phyloP scores from a whole-genome alignment of 2,329 filamentous ascomycete species.

The Escovopsis sp. region DNA sequence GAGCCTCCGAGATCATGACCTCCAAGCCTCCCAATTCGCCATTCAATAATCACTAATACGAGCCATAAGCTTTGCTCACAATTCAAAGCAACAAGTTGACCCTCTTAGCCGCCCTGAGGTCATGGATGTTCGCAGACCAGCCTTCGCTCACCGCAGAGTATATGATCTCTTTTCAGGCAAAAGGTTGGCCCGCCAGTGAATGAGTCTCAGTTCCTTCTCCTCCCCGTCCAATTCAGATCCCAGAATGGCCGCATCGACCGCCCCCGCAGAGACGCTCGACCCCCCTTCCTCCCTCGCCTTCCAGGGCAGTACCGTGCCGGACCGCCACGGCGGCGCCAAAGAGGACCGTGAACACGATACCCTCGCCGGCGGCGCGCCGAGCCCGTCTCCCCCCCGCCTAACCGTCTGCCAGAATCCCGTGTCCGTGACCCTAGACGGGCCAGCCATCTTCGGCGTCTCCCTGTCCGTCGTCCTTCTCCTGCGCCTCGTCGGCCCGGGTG shows the following conservation, averaged over 20 bases:
- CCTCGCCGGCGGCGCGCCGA: background rate
- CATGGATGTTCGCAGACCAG: too few relatives aligned
- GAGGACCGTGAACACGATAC: conserved; percentile 1
- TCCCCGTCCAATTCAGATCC: background rate
- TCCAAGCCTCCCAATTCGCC: too few relatives aligned
- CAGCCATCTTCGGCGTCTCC: conserved; percentile 30
- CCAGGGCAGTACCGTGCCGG: conserved; percentile 5
- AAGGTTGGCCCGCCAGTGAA: too few relatives aligned
- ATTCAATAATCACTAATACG: too few relatives aligned
- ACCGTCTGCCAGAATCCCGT: conserved; percentile 33
- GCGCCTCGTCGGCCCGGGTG: conserved; percentile 32
- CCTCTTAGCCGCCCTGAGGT: too few relatives aligned
- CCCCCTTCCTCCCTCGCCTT: conserved; percentile 8
- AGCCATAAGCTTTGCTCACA: too few relatives aligned
- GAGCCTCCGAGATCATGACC: too few relatives aligned
- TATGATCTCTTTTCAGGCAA: too few relatives aligned
- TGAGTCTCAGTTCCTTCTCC: too few relatives aligned
- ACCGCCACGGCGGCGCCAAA: background rate
- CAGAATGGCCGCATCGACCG: conserved; percentile 15
- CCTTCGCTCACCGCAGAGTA: too few relatives aligned
- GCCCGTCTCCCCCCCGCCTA: background rate
- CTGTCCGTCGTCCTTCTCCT: conserved; percentile 35
- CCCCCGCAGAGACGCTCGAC: conserved; percentile 13
- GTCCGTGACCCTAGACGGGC: conserved; percentile 37
- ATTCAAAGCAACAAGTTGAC: too few relatives aligned